These are phyloP conservation scores for Aureobasidium sp. DNA, from an alignment of 2,329 filamentous ascomycete genomes.

Conservation along the genomic window DNA sequence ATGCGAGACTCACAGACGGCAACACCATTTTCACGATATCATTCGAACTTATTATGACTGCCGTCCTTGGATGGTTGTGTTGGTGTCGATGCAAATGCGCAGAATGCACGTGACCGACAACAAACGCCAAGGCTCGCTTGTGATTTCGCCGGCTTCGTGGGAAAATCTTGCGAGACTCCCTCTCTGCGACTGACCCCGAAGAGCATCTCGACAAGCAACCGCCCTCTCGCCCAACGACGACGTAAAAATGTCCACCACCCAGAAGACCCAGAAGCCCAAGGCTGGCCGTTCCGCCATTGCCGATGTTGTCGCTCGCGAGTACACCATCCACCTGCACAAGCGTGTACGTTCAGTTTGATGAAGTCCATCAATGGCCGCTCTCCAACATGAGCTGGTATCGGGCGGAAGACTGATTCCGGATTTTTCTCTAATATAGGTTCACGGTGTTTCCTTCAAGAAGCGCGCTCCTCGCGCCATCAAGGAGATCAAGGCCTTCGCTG, in stretches of 20 bases:
- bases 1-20: background rate
- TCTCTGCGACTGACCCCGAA: background rate
- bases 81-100: background rate
- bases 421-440: constrained; percentile 54
- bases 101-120: background rate
- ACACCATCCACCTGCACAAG: constrained; percentile 99
- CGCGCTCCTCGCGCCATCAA: constrained; percentile 96
- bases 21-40: background rate
- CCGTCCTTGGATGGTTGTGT: background rate
- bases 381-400: constrained; percentile 37
- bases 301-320: constrained; percentile 98
- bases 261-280: constrained; percentile 55
- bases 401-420: constrained; percentile 57
- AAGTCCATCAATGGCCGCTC: constrained; percentile 52
- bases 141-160: background rate
- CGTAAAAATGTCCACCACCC: constrained; percentile 33
- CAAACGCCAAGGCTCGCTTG: constrained; percentile 9
- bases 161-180: constrained; percentile 4
- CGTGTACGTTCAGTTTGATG: constrained; percentile 78
- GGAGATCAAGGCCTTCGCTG: constrained; percentile 95
- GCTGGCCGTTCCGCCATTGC: constrained; percentile 89
- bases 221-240: constrained; percentile 13
- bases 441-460: constrained; percentile 99
- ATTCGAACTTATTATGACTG: background rate
- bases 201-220: constrained; percentile 11